Conservation (phyloP, 805 yeast genomes). For the Teunomyces kruisii region DNA sequence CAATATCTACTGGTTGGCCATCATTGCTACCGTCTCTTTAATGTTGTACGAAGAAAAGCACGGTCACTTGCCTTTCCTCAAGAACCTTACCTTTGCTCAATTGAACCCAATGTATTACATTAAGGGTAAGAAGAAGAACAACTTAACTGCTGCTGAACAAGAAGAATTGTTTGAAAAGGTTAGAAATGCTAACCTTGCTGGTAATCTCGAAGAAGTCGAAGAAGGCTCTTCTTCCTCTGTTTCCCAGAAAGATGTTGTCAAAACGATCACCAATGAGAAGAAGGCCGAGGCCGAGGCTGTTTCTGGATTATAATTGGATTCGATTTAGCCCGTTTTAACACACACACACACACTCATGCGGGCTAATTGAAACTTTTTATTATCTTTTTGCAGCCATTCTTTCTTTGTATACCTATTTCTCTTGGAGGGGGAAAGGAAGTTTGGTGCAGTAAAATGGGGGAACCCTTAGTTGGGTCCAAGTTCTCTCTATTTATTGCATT, state of each 20-base stretch:
- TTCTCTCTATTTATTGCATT: background rate
- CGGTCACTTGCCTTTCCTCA: conserved; percentile 25
- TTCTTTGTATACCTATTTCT: background rate
- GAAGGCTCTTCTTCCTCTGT: background rate
- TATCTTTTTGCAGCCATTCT: background rate
- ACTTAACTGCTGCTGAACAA: conserved; percentile 52
- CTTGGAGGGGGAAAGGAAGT: conserved; percentile 8
- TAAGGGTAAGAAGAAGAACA: conserved; percentile 64
- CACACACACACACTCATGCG: conserved; percentile 9
- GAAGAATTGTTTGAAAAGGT: conserved; percentile 47
- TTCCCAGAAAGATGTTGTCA: conserved; percentile 3
- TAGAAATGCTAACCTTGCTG: conserved; percentile 17
- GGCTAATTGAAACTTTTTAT: background rate
- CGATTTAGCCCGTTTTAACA: background rate
- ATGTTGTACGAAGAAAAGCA: conserved; percentile 24
- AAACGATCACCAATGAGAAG: background rate
- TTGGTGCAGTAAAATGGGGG: background rate
- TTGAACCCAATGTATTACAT: conserved; percentile 76
- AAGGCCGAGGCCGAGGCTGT: background rate
- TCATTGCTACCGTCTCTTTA: conserved; percentile 15
- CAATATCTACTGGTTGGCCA: conserved; percentile 24
- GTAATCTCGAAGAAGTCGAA: conserved; percentile 19
- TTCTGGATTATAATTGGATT: background rate
- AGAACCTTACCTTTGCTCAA: conserved; percentile 24
- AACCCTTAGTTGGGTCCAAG: background rate